phyloP scores from a whole-genome alignment of 495 filamentous ascomycete genomes.

The Annulohypoxylon maeteangense region DNA sequence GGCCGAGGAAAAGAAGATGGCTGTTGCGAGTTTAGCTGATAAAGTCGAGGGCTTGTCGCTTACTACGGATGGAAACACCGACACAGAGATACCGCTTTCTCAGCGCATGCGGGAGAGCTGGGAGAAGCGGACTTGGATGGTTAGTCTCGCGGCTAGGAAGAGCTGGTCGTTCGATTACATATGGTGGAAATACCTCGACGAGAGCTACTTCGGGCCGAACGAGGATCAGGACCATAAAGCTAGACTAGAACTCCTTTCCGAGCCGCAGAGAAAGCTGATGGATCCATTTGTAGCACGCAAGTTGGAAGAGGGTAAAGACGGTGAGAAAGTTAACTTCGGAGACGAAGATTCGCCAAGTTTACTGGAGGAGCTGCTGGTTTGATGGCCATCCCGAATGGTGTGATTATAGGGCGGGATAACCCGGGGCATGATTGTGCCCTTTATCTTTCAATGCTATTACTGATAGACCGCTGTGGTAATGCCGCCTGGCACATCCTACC shows the following conservation, averaged over 20 bases:
- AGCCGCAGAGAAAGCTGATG: not conserved
- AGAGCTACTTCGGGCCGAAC: slow-evolving; percentile 40
- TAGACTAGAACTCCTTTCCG: not conserved
- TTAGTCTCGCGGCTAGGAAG: slow-evolving; percentile 47
- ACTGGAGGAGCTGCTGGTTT: not conserved
- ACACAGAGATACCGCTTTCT: not conserved
- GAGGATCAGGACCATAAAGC: not conserved
- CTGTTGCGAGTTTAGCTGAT: not conserved
- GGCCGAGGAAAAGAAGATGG: slow-evolving; percentile 35
- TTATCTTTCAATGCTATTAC: not conserved
- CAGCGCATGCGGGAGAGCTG: slow-evolving; percentile 42
- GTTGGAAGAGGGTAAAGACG: not conserved
- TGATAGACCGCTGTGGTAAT: not conserved
- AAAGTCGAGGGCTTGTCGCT: not conserved
- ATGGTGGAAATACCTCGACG: slow-evolving; percentile 45
- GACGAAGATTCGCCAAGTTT: not conserved
- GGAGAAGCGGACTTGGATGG: slow-evolving; percentile 46
- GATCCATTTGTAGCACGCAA: not conserved
- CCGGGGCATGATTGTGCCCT: not conserved
- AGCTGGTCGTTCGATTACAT: slow-evolving; percentile 49
- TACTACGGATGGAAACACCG: not conserved
- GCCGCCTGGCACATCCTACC: not conserved
- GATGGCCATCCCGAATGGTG: not conserved
- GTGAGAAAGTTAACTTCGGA: not conserved
- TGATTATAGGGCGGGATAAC: not conserved